These are phyloP conservation scores for Cryphonectria naterciae DNA, from an alignment of 2,329 filamentous ascomycete genomes.

Conservation along the genomic window DNA sequence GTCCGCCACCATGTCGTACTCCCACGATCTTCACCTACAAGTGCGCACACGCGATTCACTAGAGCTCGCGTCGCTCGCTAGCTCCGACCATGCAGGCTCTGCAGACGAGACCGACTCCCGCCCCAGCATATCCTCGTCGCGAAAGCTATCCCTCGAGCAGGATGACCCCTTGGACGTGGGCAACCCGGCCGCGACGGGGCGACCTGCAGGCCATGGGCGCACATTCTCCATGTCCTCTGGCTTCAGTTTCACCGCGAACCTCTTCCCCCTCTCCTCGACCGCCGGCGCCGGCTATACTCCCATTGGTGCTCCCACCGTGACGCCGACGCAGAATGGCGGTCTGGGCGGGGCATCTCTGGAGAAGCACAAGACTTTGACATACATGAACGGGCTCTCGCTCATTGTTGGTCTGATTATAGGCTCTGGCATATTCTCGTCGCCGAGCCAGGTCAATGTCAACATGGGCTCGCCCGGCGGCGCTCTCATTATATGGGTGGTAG, in stretches of 20 bases:
- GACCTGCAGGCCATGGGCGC: conserved; percentile 54
- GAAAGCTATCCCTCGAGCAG: conserved; percentile 83
- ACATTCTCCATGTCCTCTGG: conserved; percentile 90
- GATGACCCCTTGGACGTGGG: conserved; percentile 76
- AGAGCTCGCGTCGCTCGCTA: conserved; percentile 93
- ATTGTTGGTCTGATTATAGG: conserved; percentile 94
- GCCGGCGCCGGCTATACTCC: conserved; percentile 76
- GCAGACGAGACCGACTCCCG: conserved; percentile 72
- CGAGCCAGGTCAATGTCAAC: conserved; percentile 88
- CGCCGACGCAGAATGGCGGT: conserved; percentile 56
- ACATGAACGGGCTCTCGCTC: conserved; percentile 87
- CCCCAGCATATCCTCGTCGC: conserved; percentile 90
- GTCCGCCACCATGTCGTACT: conserved; percentile 40
- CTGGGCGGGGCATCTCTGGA: conserved; percentile 81
- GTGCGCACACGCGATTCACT: conserved; percentile 80
- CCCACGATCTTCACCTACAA: conserved; percentile 50
- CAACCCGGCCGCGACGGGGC: conserved; percentile 53
- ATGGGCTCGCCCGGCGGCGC: conserved; percentile 90
- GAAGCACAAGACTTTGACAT: conserved; percentile 94
- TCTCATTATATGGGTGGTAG: conserved; percentile 87
- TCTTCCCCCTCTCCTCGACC: conserved; percentile 90
- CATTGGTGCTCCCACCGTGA: conserved; percentile 74
- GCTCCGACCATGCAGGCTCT: conserved; percentile 67
- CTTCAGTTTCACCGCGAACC: conserved; percentile 91
- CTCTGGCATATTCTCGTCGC: conserved; percentile 93